Evolutionary conservation across 257 asterid species (phyloP), one percentile per base, ranked within the genome.

Genomic region (Rhazya stricta): DNA sequence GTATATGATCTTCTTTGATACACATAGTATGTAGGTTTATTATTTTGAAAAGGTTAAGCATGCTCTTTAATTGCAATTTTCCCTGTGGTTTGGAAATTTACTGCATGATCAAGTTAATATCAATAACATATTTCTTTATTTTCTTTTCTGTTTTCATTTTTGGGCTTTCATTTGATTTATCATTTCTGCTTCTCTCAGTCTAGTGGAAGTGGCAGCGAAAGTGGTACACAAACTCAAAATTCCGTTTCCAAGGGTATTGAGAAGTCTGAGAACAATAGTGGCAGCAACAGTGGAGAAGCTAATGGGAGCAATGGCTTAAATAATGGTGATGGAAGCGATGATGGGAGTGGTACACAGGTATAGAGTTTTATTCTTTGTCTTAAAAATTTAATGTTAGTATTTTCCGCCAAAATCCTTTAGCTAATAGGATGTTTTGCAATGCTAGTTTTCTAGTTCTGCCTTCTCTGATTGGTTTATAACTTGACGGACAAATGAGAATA

Each of bases 191-290:
- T 76, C 73, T 73, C 66, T 77, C 89, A 91, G 97, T 94, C 98
- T 67, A 90, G 97, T 78, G 98, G 97, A 75, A 94, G 98, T 53
- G 96, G 97, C 83, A 91, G 94, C 76, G 98, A 81, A 80, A 94
- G 97, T 67, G 97, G 89, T 45, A 80, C 91, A 65, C 94, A 82
- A 79, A 83, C 93, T 83, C 91, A 86, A 79, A 91, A 90, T 70
- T 89, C 91, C 77, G 84, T 88, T 75, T 87, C 96, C 36, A 86
- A 79, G 79, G 70, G 79, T 75, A 77, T 80, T 78, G 88, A 83
- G 82, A 86, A 79, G 76, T 83, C 88, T 67, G 89, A 75, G 61
- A 84, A 79, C 74, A 72, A 78, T 73, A 81, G 77, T 62, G 86
- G 83, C 79, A 86, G 91, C 87, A 84, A 76, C 82, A 89, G 67